Evolutionary conservation across 441 rosid genomes (phyloP), one percentile per base, ranked within the genome.

Genomic region (Manihot esculenta): DNA sequence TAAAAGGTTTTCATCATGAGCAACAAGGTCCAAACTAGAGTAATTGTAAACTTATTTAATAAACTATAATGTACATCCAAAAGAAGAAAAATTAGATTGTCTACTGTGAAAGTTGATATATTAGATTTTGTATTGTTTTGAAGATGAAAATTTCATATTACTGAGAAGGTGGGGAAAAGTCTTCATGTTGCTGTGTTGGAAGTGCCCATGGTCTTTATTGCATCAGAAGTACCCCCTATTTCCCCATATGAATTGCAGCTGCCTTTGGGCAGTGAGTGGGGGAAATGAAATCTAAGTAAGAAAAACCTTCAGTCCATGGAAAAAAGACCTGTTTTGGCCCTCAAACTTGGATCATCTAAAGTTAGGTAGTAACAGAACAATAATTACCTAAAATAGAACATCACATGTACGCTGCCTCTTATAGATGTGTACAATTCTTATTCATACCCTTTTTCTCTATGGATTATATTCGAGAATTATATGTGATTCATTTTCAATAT

Each of bases 401-500:
- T 50, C 21, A 35, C 59, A 64, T 11, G 18, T 38, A 9, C 41
- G 45, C 26, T 59, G 26, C 18, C 26, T 38, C 70, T 20, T 53
- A 24, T 20, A 59, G 60, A 30, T 38, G 33, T n/a, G 7, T 15
- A 23, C 35, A 5, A 17, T 38, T 68, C 8, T 56, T 11, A 42
- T 44, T 42, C 71, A 48, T 33, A 33, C 24, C n/a, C 17, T 58
- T 48, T 41, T 54, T 21, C 41, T 58, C 20, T 23, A 50, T 33
- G 42, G 17, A 20, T 58, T 61, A 14, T 21, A 1, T 42, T 66
- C 50, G 33, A 10, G 7, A n/a, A 47, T 74, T 41, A 66, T 30
- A 55, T 71, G 15, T 38, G 38, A 69, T 64, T 49, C 21, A 68
- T 64, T 68, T 55, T 73, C 10, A 57, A 27, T 72, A 55, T 69